Conservation (phyloP, 352 stramenopile species). For the Pythium plurisporium region DNA sequence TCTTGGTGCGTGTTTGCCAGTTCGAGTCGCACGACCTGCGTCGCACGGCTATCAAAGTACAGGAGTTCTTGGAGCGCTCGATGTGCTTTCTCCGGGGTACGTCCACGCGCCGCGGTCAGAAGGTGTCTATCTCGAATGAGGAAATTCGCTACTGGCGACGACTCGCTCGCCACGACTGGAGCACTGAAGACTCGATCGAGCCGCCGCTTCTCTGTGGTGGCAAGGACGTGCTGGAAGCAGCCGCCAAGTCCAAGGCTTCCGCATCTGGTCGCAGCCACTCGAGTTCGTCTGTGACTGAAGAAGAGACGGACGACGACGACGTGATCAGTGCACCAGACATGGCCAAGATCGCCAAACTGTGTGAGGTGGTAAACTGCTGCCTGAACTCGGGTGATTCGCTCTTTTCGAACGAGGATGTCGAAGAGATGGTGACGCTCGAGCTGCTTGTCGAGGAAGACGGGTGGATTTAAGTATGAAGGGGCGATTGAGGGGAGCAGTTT, state of each 20-base stretch:
- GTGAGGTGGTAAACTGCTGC: slow-evolving; percentile 34
- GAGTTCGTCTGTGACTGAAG: slow-evolving; percentile 47
- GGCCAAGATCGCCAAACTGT: slow-evolving; percentile 22
- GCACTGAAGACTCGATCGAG: slow-evolving; percentile 42
- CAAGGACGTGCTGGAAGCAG: slow-evolving; percentile 11
- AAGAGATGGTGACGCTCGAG: slow-evolving; percentile 66
- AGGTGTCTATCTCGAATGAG: slow-evolving; percentile 75
- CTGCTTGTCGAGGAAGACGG: slow-evolving; percentile 80
- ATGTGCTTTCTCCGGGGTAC: slow-evolving; percentile 67
- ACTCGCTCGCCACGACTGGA: slow-evolving; percentile 63
- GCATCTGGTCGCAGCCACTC: slow-evolving; percentile 30
- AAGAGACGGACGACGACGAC: slow-evolving; percentile 32
- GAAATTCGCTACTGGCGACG: slow-evolving; percentile 80
- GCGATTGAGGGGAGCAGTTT: neutral
- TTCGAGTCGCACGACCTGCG: slow-evolving; percentile 68
- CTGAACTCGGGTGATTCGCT: slow-evolving; percentile 35
- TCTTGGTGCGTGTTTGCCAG: slow-evolving; percentile 63
- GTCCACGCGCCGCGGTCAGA: slow-evolving; percentile 59
- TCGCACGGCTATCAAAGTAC: slow-evolving; percentile 61
- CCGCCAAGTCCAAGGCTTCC: slow-evolving; percentile 9
- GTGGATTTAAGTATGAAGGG: slow-evolving; percentile 52
- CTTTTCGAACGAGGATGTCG: slow-evolving; percentile 52
- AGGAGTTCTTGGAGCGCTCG: slow-evolving; percentile 74
- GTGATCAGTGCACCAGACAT: slow-evolving; percentile 16
- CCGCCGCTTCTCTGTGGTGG: slow-evolving; percentile 1